Evolutionary conservation across 768 basidiomycete species (phyloP).

Genomic region (Russula compacta): DNA sequence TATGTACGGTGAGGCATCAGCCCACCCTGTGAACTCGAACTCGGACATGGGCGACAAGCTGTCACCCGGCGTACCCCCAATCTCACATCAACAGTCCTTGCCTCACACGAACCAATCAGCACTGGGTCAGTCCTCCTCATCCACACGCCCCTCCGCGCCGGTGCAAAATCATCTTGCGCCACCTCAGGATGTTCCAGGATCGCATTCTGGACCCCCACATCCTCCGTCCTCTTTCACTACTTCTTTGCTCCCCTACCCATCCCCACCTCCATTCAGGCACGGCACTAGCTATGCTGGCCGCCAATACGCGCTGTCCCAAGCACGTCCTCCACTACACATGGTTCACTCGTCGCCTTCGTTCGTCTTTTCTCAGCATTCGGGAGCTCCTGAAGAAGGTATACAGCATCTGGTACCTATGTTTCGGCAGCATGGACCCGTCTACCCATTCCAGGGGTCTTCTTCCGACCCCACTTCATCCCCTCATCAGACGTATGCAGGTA

Average conservation of each 20-base stretch:
- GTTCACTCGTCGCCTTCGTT: slow-evolving; percentile 7
- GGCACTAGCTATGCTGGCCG: background rate
- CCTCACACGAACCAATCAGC: background rate
- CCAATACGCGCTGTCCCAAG: slow-evolving; percentile 1
- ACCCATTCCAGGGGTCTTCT: slow-evolving; percentile 30
- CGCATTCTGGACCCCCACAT: background rate
- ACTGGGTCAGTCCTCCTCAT: background rate
- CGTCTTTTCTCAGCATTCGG: slow-evolving; percentile 2
- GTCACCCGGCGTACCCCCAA: background rate
- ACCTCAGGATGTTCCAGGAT: background rate
- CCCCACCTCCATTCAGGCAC: slow-evolving; percentile 17
- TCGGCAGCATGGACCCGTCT: slow-evolving; percentile 30
- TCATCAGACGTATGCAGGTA: slow-evolving; percentile 22
- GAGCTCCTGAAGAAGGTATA: background rate
- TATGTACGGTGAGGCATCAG: background rate
- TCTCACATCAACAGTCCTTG: background rate
- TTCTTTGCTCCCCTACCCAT: slow-evolving; percentile 20
- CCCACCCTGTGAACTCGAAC: background rate
- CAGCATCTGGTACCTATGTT: slow-evolving; percentile 29
- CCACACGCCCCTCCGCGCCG: slow-evolving; percentile 13
- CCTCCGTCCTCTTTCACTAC: slow-evolving; percentile 7
- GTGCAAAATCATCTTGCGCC: background rate
- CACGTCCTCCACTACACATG: background rate
- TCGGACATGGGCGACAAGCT: slow-evolving; percentile 1
- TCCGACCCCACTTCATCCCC: slow-evolving; percentile 27